Evolutionary conservation across 1,139 yeast genomes (phyloP), one percentile per base, ranked within the genome.

Genomic region (Wickerhamiella pararugosa): DNA sequence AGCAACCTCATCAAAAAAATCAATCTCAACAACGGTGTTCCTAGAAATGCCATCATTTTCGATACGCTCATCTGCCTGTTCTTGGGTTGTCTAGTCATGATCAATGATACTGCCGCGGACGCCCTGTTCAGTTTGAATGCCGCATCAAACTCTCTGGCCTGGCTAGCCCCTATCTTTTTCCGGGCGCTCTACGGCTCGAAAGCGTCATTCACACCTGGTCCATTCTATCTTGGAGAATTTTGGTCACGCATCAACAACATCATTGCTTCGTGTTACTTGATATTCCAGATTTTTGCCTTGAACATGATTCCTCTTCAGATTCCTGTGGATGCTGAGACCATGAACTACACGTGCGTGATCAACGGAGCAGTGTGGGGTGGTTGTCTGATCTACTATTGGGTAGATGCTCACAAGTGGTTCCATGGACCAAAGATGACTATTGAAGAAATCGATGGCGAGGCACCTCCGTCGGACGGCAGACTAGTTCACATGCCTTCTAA

Each of bases 311-410:
- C 58, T 1, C 32, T 47, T 3, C 41, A 45, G 15, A 50, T 44
- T 10, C 43, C 43, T 4, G 47, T 50, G 7, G 40, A 37, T 11
- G 41, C 49, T 6, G 46, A 45, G 6, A 47, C 71, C 6, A 75
- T 75, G 80, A 75, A 75, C 53, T 75, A 75, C 53, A 73, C 79
- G 1, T 67, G 70, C 48, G 79, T 73, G 6, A 71, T 75, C 44
- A 70, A 70, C 7, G 66, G 69, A 36, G 67, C 68, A 42, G 68
- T 65, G 50, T 71, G 65, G 71, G 52, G 70, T 15, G 55, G 72
- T 5, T 63, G 77, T 0, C 50, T 65, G 43, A 42, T 64, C 6
- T 73, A 70, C 53, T 73, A 67, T 53, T 59, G 56, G 42, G 54
- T 57, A 6, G 70, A 70, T 52, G 74, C 72, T 45, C 66, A 63